Percentiles rank a stretch among this genome's conserved stretches.
Conservation (phyloP, 441 rosid species). For the Euphorbia schlechtendalii region DNA sequence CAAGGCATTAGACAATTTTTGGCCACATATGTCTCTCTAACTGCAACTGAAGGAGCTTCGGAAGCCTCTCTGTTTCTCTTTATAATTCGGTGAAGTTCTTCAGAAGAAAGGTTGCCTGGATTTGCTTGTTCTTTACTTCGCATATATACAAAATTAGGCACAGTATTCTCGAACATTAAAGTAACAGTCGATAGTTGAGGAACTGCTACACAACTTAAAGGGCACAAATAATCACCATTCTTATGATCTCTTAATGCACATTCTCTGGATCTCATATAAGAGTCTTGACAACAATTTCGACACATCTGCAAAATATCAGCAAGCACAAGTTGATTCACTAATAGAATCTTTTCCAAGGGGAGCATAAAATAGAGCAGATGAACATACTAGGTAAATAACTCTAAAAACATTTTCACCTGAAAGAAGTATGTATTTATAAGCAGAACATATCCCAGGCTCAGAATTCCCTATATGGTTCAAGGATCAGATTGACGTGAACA, state of each 20-base stretch:
- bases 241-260: constrained; percentile 27
- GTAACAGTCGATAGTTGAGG: constrained; percentile 32
- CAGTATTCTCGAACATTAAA: constrained; percentile 31
- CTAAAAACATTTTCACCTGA: constrained; percentile 8
- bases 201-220: constrained; percentile 27
- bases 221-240: constrained; percentile 29
- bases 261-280: constrained; percentile 31
- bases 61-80: no score
- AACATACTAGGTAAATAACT: constrained; percentile 29
- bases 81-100: constrained; percentile 17
- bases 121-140: constrained; percentile 44
- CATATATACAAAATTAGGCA: constrained; percentile 30
- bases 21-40: no score
- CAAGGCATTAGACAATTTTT: no score
- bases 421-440: background rate
- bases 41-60: no score
- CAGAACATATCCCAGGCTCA: background rate
- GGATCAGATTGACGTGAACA: constrained; percentile 1
- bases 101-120: constrained; percentile 26
- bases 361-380: constrained; percentile 30
- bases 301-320: constrained; percentile 44
- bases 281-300: constrained; percentile 35
- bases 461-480: constrained; percentile 11
- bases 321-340: constrained; percentile 30
- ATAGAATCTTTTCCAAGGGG: constrained; percentile 26